Evolutionary conservation across 345 rosid genomes (phyloP).

Genomic region (Trapa bicornis): DNA sequence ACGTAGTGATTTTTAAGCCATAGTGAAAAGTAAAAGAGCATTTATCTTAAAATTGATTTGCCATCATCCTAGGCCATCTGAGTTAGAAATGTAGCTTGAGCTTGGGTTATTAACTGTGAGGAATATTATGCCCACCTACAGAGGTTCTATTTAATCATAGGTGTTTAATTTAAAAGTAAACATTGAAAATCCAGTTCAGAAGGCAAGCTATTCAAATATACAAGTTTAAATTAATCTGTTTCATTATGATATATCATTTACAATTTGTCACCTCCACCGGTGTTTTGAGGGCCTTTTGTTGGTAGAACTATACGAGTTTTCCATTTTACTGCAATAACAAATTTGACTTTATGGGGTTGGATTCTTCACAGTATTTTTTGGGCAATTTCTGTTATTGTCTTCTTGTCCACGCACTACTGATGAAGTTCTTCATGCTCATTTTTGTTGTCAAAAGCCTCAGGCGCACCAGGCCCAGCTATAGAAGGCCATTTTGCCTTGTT

Average conservation of each 20-base stretch:
- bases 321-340: background rate
- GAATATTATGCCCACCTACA: background rate
- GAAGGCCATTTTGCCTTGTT: too few relatives aligned
- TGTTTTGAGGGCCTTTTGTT: background rate
- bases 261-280: background rate
- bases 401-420: background rate
- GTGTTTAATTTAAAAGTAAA: background rate
- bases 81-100: background rate
- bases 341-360: background rate
- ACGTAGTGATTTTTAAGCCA: background rate
- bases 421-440: background rate
- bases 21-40: background rate
- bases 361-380: background rate
- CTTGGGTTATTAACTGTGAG: background rate
- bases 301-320: background rate
- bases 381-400: background rate
- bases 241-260: background rate
- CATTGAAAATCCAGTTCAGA: background rate
- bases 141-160: background rate
- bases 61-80: background rate
- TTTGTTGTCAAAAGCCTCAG: too few relatives aligned
- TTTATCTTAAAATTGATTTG: background rate
- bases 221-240: background rate
- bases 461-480: too few relatives aligned
- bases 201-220: background rate